phyloP scores from a whole-genome alignment of 2,329 filamentous ascomycete species.

The Xylaria hypoxylon region DNA sequence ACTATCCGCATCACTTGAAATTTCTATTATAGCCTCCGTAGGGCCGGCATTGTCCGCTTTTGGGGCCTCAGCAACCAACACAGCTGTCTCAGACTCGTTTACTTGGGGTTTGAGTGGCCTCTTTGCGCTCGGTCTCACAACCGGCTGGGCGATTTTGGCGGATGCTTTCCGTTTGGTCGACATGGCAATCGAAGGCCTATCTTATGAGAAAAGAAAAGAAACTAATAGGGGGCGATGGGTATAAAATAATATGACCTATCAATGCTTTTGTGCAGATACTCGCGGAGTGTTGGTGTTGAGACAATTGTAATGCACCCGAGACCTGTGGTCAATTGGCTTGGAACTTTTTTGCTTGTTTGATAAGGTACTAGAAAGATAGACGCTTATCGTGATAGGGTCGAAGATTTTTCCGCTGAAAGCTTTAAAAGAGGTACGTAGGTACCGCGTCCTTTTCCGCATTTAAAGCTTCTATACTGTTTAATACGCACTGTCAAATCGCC shows the following conservation, averaged over 20 bases:
- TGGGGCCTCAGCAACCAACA: slow-evolving; percentile 59
- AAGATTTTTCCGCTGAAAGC: slow-evolving; percentile 36
- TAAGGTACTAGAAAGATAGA: slow-evolving; percentile 27
- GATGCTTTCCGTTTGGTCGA: slow-evolving; percentile 72
- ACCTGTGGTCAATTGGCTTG: slow-evolving; percentile 21
- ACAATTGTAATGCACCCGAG: slow-evolving; percentile 15
- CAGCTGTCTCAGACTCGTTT: slow-evolving; percentile 68
- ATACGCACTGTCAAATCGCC: neutral
- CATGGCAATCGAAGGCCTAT: slow-evolving; percentile 53
- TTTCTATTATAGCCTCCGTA: slow-evolving; percentile 62
- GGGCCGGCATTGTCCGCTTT: slow-evolving; percentile 50
- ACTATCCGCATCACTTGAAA: slow-evolving; percentile 67
- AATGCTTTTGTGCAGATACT: slow-evolving; percentile 23
- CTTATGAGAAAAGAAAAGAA: slow-evolving; percentile 12
- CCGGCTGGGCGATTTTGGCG: slow-evolving; percentile 67
- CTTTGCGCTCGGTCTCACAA: slow-evolving; percentile 66
- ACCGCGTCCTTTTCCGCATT: neutral
- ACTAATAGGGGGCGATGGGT: neutral
- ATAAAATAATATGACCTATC: slow-evolving; percentile 4
- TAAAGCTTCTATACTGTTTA: too few relatives aligned
- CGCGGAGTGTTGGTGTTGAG: slow-evolving; percentile 10
- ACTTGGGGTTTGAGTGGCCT: slow-evolving; percentile 62
- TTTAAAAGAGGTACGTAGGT: slow-evolving; percentile 8
- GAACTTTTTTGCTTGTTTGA: slow-evolving; percentile 40
- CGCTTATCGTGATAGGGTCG: slow-evolving; percentile 36